A percentile compares a stretch with the other conserved stretches of the same genome.
These are phyloP conservation scores for Citrullus amarus DNA, from an alignment of 306 rosid species.

Conservation along the genomic window DNA sequence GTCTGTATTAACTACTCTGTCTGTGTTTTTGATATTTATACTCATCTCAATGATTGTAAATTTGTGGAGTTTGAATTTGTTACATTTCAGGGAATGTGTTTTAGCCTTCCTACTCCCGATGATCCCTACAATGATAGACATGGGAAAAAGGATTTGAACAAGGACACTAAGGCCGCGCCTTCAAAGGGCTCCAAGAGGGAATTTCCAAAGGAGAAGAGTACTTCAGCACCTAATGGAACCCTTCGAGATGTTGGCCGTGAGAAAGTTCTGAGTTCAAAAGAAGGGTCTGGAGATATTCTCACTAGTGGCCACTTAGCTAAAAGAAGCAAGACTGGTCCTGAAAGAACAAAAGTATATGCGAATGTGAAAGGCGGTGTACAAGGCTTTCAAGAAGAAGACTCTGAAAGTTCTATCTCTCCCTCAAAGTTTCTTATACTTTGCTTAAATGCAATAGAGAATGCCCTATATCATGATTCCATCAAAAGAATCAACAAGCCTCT, in stretches of 20 bases:
- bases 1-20: background rate
- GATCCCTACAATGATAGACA: slow-evolving; percentile 79
- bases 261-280: slow-evolving; percentile 13
- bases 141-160: slow-evolving; percentile 34
- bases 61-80: background rate
- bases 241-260: slow-evolving; percentile 10
- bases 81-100: slow-evolving; percentile 80
- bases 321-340: slow-evolving; percentile 12
- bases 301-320: slow-evolving; percentile 4
- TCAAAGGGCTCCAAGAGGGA: slow-evolving; percentile 17
- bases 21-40: background rate
- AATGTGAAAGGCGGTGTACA: slow-evolving; percentile 12
- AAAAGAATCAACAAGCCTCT: slow-evolving; percentile 51
- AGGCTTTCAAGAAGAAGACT: slow-evolving; percentile 11
- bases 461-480: slow-evolving; percentile 33
- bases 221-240: slow-evolving; percentile 6
- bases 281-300: background rate
- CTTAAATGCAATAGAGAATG: slow-evolving; percentile 63
- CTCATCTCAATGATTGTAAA: background rate
- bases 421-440: slow-evolving; percentile 72
- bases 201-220: slow-evolving; percentile 26
- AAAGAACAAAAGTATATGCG: slow-evolving; percentile 16
- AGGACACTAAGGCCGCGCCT: slow-evolving; percentile 14
- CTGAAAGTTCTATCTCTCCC: slow-evolving; percentile 38
- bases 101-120: slow-evolving; percentile 69